Evolutionary conservation across 2,329 filamentous ascomycete genomes (phyloP), one percentile per base, ranked within the genome.

Genomic region (Sphaerostilbella broomeana): DNA sequence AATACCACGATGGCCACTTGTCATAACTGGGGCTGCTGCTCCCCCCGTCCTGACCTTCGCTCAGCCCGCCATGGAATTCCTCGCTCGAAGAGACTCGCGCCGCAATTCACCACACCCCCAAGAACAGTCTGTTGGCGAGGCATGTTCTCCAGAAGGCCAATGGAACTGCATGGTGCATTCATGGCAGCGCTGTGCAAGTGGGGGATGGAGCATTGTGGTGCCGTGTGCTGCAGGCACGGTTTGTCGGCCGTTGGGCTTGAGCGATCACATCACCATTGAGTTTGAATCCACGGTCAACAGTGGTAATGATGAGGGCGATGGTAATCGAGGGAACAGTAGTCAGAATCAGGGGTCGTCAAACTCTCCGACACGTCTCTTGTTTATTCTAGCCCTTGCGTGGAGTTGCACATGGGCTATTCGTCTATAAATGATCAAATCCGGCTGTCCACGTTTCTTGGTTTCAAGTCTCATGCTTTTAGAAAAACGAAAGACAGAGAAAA

Each of bases 111-210:
- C 11, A 13, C 26, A 27, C 6, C 21, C 8, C 25, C 16, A 21
- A 8, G 17, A 7, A n/a, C 25, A 17, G 11, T n/a, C 31, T 9
- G 15, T 50, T 4, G 67, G 67, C 15, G 55, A 64, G 2, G 47
- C 54, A 4, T 75, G 71, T 53, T 53, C 56, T 9, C 50, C 57
- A 10, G 70, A 75, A 43, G 71, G 72, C n/a, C 63, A 67, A 45
- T 75, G 72, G 72, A 72, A 74, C 54, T 75, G 72, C 58, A 67
- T 75, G 58, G 61, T 59, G 1, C 56, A 47, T 15, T 61, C 58
- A 22, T 75, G 67, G 58, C 72, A 75, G 54, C 64, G 71, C 19
- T 75, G 72, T 49, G 68, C 66, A 3, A 53, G 59, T 8, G 70
- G 70, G 2, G 51, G 42, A 9, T 75, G 71, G 72, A 70, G 63